Base-by-base conservation (phyloP, 164 flowering plant species). In the Piper longum region DNA sequence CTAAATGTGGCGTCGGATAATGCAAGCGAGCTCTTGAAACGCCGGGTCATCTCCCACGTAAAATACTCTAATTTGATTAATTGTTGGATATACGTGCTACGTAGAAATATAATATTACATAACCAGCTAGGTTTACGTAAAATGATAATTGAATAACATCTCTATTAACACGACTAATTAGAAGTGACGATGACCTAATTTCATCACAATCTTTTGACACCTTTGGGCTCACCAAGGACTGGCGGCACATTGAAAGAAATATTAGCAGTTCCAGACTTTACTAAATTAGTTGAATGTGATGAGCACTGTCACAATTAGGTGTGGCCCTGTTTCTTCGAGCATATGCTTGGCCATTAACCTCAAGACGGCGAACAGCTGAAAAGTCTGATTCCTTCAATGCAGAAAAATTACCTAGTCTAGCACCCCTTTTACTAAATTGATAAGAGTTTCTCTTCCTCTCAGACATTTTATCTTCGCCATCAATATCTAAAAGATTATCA, bases 401-500 rank as follows among this genome's bases (percentile, higher is more conserved):
- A 64, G 69, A 83, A 69, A 73, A 67, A 60, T 78, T 85, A 65
- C 80, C 95, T 42, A 89, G 76, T 66, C 76, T 79, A 72, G 71
- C 69, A 66, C 70, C 75, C 72, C 77, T 83, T 66, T 73, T 77
- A 59, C 69, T 72, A 72, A 71, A 76, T 64, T 64, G 81, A 56
- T 26, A 39, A 41, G 72, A 71, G 36, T 74, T 83, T 73, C 72
- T 82, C 63, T 80, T 80, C 18, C 73, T 77, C 65, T 78, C 82
- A 74, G 64, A 72, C 41, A 72, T 43, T 64, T 85, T 83, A 75
- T 83, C 82, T 61, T 86, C 97, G 69, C 76, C 88, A 73, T 82
- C 87, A 77, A 89, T 86, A 68, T 82, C 84, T 74, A 84, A 73
- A 65, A 88, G 87, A 78, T 91, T 91, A 66, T 91, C 99, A 67